Conservation (phyloP, 2,329 filamentous ascomycete species). For the Didymella pomorum region DNA sequence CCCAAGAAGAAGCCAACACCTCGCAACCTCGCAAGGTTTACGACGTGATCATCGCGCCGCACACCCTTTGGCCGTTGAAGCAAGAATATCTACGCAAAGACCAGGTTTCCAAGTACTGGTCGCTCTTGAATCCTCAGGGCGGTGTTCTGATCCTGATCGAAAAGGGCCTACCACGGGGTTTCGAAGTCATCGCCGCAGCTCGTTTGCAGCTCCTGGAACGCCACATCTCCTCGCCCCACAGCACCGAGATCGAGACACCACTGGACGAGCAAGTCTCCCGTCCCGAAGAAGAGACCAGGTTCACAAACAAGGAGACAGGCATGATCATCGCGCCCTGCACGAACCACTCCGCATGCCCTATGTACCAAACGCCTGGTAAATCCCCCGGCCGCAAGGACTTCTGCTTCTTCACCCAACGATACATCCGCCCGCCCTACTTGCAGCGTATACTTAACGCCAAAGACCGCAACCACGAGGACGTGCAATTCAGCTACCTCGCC, state of each 20-base stretch:
- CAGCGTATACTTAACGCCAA: constrained; percentile 75
- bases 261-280: constrained; percentile 54
- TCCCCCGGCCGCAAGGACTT: constrained; percentile 82
- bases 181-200: constrained; percentile 88
- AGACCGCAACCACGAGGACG: constrained; percentile 84
- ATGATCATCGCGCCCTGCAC: constrained; percentile 78
- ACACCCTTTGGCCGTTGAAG: constrained; percentile 78
- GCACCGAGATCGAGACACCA: constrained; percentile 51
- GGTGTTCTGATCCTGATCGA: constrained; percentile 88
- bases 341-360: constrained; percentile 85
- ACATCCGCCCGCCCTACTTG: constrained; percentile 81
- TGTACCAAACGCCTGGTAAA: constrained; percentile 78
- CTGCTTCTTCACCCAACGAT: constrained; percentile 90
- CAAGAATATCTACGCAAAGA: constrained; percentile 80
- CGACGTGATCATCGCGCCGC: constrained; percentile 89
- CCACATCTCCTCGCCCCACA: constrained; percentile 71
- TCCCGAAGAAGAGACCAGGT: constrained; percentile 43
- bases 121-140: constrained; percentile 80
- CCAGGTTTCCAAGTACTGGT: constrained; percentile 89
- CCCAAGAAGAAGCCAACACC: constrained; percentile 56
- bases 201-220: constrained; percentile 79
- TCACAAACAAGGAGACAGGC: constrained; percentile 61
- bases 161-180: constrained; percentile 89
- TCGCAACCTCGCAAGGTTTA: constrained; percentile 72
- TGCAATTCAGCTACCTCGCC: constrained; percentile 88